Base-by-base conservation (phyloP, 1,139 yeast species). In the Lizanozyma gosingica region DNA sequence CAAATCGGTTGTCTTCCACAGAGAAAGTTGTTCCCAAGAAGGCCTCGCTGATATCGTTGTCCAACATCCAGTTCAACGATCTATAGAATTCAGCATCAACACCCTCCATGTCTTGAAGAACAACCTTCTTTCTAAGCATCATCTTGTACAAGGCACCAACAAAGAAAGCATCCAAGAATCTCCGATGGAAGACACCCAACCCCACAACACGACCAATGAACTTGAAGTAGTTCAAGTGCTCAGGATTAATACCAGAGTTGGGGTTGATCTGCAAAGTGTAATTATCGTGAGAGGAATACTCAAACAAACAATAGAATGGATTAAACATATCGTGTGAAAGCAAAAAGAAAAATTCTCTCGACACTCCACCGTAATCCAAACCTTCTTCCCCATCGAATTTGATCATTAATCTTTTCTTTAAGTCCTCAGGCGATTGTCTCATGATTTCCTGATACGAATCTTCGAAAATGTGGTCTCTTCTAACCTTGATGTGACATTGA, bases 311-410 rank as follows among this genome's bases (percentile, higher is more conserved):
- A 64, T 94, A 92, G 65, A 90, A 87, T 45, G 99, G 99, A 60
- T 94, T 90, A 65, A 92, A 92, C 97, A 92, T 94, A 64, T 94
- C 97, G 60, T 92, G 98, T 2, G 97, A 90, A 50, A 92, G 72
- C 56, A 90, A 73, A 66, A 88, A 92, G 80, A 94, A 92, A 63
- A 87, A 92, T 63, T 92, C 99, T 69, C 98, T 78, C 22, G 97
- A 87, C 49, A 92, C 97, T 59, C 99, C 99, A 74, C 98, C 98
- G 59, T 92, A 92, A 71, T 92, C 99, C 53, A 94, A 76, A 62
- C 98, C 99, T 71, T 92, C 98, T 70, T 92, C 99, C 46, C 98
- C 98, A 53, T 92, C 98, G 55, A 94, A 92, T 62, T 92, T 90
- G 61, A 92, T 94, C 98, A 92, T 92, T 47, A 92, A 70, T 59